These are phyloP conservation scores for Fusarium graminum DNA, from an alignment of 2,329 filamentous ascomycete genomes.

Conservation along the genomic window DNA sequence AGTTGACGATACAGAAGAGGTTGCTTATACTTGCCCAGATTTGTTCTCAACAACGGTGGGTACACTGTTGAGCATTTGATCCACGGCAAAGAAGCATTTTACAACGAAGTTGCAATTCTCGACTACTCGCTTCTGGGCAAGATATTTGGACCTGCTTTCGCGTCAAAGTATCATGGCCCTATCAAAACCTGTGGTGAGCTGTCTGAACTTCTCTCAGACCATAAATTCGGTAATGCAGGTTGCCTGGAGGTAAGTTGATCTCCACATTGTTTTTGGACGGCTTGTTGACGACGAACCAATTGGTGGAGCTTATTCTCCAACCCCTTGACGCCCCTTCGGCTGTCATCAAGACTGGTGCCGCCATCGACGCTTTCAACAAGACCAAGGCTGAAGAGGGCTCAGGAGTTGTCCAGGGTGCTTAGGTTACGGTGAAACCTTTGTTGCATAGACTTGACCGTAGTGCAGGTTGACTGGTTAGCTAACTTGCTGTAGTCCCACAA, in stretches of 20 bases:
- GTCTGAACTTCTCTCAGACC: not conserved
- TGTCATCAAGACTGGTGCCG: slow-evolving; percentile 11
- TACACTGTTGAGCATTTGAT: slow-evolving; percentile 7
- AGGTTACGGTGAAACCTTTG: not conserved
- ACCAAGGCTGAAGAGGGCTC: not conserved
- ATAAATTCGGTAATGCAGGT: not conserved
- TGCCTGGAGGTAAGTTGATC: not conserved
- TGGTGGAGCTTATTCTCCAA: not conserved
- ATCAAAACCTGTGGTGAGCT: not conserved
- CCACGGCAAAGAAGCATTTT: not conserved
- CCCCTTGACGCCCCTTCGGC: not conserved
- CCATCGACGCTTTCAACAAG: slow-evolving; percentile 8
- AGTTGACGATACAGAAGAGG: fast-evolving
- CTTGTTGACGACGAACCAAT: not conserved
- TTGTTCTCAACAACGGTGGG: slow-evolving; percentile 9
- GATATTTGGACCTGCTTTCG: not conserved
- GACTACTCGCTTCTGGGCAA: not conserved
- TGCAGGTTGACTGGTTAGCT: too few relatives aligned
- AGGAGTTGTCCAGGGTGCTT: not conserved
- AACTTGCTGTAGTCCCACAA: too few relatives aligned
- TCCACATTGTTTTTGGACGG: too few relatives aligned
- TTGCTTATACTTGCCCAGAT: not conserved
- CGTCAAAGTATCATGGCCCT: slow-evolving; percentile 1
- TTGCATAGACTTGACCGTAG: not conserved
- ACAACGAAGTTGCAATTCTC: slow-evolving; percentile 2